Conservation (phyloP, 371 early-diverging fungal species). For the Mucor racemosus region DNA sequence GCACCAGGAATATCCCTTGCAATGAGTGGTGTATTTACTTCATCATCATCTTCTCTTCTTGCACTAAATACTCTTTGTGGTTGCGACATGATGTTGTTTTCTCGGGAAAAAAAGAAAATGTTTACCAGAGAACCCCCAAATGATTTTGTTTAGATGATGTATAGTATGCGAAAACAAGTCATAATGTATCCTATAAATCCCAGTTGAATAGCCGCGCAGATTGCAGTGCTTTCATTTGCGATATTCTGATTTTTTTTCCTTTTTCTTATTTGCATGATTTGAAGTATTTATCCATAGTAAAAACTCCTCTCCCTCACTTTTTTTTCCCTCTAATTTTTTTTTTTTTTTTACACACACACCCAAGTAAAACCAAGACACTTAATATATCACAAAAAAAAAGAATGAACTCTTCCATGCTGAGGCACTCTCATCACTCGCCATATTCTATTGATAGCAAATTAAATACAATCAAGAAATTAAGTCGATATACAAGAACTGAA, state of each 20-base stretch:
- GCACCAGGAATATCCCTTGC: constrained; percentile 17
- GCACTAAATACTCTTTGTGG: constrained; percentile 13
- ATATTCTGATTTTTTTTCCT: neutral
- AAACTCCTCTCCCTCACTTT: neutral
- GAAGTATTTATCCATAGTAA: neutral
- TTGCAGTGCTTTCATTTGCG: neutral
- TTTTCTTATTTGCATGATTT: constrained; percentile 2
- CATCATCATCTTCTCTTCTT: constrained; percentile 25
- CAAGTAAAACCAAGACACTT: neutral
- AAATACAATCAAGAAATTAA: constrained; percentile 12
- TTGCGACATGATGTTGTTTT: constrained; percentile 18
- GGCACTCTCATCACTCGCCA: neutral
- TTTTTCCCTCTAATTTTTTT: neutral
- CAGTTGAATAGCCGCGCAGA: neutral
- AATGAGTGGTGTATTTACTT: constrained; percentile 13
- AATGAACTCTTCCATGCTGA: neutral
- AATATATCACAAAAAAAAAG: neutral
- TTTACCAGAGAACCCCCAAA: too few species aligned
- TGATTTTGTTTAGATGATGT: too few species aligned
- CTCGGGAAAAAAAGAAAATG: constrained; percentile 15
- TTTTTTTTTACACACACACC: constrained; percentile 2
- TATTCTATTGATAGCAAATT: constrained; percentile 10
- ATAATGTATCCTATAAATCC: neutral
- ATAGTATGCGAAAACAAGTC: too few species aligned
- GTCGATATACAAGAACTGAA: constrained; percentile 20